Evolutionary conservation across 495 filamentous ascomycete species (phyloP).

Genomic region (Thermochaetoides thermophila): DNA sequence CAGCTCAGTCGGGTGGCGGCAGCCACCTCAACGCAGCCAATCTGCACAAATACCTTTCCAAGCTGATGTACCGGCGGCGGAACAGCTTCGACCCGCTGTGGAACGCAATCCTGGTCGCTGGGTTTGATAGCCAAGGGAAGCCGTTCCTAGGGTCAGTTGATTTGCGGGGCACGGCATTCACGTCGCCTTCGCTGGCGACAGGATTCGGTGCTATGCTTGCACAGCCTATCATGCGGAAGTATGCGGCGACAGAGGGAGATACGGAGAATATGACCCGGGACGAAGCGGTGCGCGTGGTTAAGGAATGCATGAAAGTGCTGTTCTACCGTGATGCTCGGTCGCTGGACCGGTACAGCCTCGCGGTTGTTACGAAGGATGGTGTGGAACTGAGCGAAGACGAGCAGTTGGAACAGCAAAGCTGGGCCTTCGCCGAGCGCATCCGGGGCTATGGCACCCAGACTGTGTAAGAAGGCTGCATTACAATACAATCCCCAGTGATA

Average conservation of each 20-base stretch:
- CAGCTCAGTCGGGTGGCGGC: slow-evolving; percentile 27
- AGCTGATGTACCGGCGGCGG: slow-evolving; percentile 87
- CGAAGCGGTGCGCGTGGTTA: slow-evolving; percentile 60
- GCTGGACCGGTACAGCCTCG: slow-evolving; percentile 80
- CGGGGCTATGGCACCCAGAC: slow-evolving; percentile 39
- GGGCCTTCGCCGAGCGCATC: slow-evolving; percentile 88
- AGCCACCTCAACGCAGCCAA: slow-evolving; percentile 66
- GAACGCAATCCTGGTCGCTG: slow-evolving; percentile 86
- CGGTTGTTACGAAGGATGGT: slow-evolving; percentile 69
- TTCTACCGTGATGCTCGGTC: slow-evolving; percentile 95
- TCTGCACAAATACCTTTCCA: slow-evolving; percentile 86
- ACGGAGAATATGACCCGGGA: slow-evolving; percentile 58
- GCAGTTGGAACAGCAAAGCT: slow-evolving; percentile 66
- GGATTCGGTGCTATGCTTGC: slow-evolving; percentile 90
- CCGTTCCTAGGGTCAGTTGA: slow-evolving; percentile 86
- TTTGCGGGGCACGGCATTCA: slow-evolving; percentile 84
- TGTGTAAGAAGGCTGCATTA: slow-evolving; percentile 18
- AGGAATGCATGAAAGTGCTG: slow-evolving; percentile 93
- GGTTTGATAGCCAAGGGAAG: slow-evolving; percentile 60
- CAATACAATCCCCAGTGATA: too few species aligned
- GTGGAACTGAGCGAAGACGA: slow-evolving; percentile 73
- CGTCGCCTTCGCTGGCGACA: slow-evolving; percentile 72
- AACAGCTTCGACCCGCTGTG: slow-evolving; percentile 93
- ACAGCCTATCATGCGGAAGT: slow-evolving; percentile 71
- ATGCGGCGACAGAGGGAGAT: slow-evolving; percentile 66